phyloP scores from a whole-genome alignment of 768 basidiomycete genomes.

The Suillus decipiens region DNA sequence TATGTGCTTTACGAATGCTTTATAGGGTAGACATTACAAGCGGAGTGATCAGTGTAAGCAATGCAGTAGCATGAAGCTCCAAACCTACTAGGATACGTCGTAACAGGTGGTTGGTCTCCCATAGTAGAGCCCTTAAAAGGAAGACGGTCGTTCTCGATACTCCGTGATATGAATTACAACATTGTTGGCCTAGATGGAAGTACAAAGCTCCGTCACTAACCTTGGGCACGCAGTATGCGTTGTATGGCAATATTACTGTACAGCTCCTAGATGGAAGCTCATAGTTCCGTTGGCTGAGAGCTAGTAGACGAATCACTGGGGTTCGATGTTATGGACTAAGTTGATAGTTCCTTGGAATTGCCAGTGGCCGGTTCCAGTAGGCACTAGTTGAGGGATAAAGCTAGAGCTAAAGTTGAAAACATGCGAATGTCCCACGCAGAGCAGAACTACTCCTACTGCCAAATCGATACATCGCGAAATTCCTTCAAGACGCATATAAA shows the following conservation, averaged over 20 bases:
- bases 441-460: too few species aligned
- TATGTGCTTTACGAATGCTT: neutral
- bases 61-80: neutral
- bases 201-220: neutral
- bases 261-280: neutral
- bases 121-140: neutral
- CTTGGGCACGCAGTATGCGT: neutral
- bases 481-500: constrained; percentile 77
- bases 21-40: neutral
- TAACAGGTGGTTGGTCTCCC: neutral
- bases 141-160: neutral
- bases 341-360: neutral
- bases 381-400: neutral
- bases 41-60: neutral
- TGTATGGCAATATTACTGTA: neutral
- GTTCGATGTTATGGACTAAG: neutral
- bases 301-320: neutral
- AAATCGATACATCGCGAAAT: constrained; percentile 40
- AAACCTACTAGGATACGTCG: neutral
- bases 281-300: neutral
- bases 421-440: neutral
- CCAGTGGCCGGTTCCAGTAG: neutral
- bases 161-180: neutral
- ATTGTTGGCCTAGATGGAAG: neutral
- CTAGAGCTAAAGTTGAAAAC: neutral